These are phyloP conservation scores for Sclerotinia borealis DNA, from an alignment of 2,329 filamentous ascomycete genomes.

Conservation along the genomic window DNA sequence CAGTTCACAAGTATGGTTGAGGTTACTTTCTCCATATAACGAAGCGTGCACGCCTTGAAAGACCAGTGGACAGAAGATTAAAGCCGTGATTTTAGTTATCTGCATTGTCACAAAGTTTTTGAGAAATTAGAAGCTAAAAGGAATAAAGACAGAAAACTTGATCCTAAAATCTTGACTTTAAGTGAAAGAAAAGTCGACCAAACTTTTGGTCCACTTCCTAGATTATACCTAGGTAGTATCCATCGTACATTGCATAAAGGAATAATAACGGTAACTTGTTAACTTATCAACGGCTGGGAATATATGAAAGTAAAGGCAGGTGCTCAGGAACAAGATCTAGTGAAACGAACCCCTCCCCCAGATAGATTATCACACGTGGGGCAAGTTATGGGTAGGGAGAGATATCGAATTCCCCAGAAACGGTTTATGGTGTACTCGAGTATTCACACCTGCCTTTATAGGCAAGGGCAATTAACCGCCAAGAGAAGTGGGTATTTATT, in stretches of 20 bases:
- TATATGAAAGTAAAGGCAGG: not conserved
- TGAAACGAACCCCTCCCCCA: constrained; percentile 1
- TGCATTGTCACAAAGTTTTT: not conserved
- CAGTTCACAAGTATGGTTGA: constrained; percentile 27
- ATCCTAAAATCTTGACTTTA: not conserved
- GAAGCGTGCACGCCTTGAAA: constrained; percentile 12
- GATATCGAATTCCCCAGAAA: constrained; percentile 3
- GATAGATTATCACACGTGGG: constrained; percentile 5
- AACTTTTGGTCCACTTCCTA: not conserved
- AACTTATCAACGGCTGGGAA: not conserved
- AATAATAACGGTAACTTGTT: not conserved
- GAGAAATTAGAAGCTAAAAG: not conserved
- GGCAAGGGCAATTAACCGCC: not conserved
- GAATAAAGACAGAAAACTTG: not conserved
- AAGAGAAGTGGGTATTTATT: constrained; percentile 7
- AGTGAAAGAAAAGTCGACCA: not conserved
- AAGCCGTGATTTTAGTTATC: not conserved
- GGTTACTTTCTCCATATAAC: constrained; percentile 25
- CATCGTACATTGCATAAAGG: not conserved
- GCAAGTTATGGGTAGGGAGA: not conserved
- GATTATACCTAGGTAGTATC: not conserved
- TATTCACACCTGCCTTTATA: constrained; percentile 1
- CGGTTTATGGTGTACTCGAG: not conserved
- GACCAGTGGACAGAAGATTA: not conserved
- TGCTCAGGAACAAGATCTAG: not conserved